Evolutionary conservation across 176 grass and related monocot species (phyloP), one percentile per base, ranked within the genome.

Genomic region (Rhynchospora pubera): DNA sequence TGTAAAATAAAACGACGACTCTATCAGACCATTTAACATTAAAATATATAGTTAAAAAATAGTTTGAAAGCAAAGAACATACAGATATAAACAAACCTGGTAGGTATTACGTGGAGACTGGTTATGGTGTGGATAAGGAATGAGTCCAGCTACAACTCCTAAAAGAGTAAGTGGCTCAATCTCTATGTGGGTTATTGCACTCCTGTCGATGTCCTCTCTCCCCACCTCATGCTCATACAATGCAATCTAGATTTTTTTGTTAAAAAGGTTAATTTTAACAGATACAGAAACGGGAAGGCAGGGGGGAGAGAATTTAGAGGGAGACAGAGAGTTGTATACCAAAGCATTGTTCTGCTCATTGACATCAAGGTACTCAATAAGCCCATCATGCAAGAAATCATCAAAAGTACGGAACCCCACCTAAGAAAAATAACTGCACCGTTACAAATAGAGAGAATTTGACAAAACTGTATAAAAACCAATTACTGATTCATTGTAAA

Each of bases 301-400:
- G 1, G 48, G 48, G 48, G 4, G 48, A 10, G 48, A 10, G 10
- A 58, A 16, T 43, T 22, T 62, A 85, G 72, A 82, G 14, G 39
- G 3, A 57, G 82, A 82, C 73, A 30, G 62, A 85, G 48, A 22
- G 62, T 30, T 57, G 71, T 65, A 59, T 90, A 97, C 94, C 90
- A 94, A 84, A 13, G 94, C 87, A 92, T 97, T 97, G 84, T 97
- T 97, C 79, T 97, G 89, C 89, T 97, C 94, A 86, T 97, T 97
- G 30, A 94, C 94, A 62, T 97, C 94, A 85, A 97, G 94, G 89
- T 92, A 97, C 78, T 97, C 94, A 15, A 97, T 88, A 72, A 97
- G 86, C n/a, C 94, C 94, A 82, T 97, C 94, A 63, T 58, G 90
- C 77, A 97, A 84, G 87, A 97, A 97, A 88, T 94, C 92, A 92